Conservation (phyloP, 2,329 filamentous ascomycete species). For the Bipolaris victoriae region DNA sequence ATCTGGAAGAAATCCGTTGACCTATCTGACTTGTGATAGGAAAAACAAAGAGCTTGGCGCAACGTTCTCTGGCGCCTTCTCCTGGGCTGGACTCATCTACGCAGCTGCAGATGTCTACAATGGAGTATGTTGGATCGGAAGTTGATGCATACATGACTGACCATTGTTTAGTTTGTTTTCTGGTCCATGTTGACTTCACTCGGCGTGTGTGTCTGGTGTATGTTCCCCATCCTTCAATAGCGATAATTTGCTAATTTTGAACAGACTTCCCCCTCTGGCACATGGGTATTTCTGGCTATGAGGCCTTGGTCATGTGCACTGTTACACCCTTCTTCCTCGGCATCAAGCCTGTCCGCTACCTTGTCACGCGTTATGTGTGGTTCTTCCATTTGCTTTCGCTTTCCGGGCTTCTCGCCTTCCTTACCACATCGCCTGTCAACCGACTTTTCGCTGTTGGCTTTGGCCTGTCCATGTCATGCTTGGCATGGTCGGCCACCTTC, state of each 20-base stretch:
- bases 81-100: conserved; percentile 76
- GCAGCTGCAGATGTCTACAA: conserved; percentile 88
- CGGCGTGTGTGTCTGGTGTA: conserved; percentile 91
- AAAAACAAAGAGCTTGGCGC: conserved; percentile 76
- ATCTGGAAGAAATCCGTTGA: not conserved
- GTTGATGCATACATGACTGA: conserved; percentile 9
- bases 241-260: conserved; percentile 21
- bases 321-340: conserved; percentile 80
- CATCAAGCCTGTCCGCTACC: conserved; percentile 69
- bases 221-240: conserved; percentile 48
- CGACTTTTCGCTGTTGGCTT: conserved; percentile 84
- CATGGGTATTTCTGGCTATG: conserved; percentile 98
- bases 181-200: conserved; percentile 94
- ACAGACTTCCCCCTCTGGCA: conserved; percentile 95
- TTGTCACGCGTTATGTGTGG: conserved; percentile 72
- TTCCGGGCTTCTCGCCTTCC: conserved; percentile 78
- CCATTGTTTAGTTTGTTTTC: conserved; percentile 76
- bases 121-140: conserved; percentile 66
- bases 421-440: conserved; percentile 71
- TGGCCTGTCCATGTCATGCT: conserved; percentile 77
- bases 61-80: conserved; percentile 74
- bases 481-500: conserved; percentile 84
- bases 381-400: conserved; percentile 78
- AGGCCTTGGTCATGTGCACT: conserved; percentile 84
- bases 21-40: conserved; percentile 55